Evolutionary conservation across 371 early-diverging fungal species (phyloP), one percentile per base, ranked within the genome.

Genomic region (Rhizopus delemar): DNA sequence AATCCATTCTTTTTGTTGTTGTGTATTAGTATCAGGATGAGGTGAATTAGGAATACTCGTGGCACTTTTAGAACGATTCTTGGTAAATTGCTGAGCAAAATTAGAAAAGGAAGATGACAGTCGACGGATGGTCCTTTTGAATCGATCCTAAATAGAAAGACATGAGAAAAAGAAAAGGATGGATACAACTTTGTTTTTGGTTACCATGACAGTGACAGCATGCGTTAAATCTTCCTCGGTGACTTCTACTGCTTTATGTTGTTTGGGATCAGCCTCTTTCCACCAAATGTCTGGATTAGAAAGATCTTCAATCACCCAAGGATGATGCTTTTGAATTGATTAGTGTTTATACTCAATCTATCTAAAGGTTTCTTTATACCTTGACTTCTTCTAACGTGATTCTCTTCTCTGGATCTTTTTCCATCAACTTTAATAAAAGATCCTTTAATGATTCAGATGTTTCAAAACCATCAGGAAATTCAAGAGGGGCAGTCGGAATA

Each of bases 331-430:
- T 39, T 39, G 39, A 52, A 93, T 54, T 56, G 45, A 90, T 83
- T 90, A 32, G 69, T 71, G 3, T 81, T 78, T 0, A 90, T 85
- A 91, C 90, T 92, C 15, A 33, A 38, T 13, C 6, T 3, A 46
- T 8, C 58, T 71, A 86, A 86, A 1, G 0, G 39, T 12, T 39
- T 1, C 0, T 22, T 22, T 22, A 22, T 39, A 39, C 39, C 76
- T 90, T 94, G 39, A 91, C 86, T 66, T 92, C 86, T n/a, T 86
- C 87, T 38, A 96, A 73, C 0, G 89, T 90, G 15, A 93, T 88
- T 13, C 96, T 81, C 34, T 79, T 79, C 22, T 69, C 58, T 35
- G 92, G 91, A 69, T 95, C 87, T 73, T 96, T 96, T 57, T 89
- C 90, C 33, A 97, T 63, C 22, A 96, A 62, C 22, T 80, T 59